Evolutionary conservation across 768 basidiomycete genomes (phyloP).

Genomic region (Austroboletus festivus): DNA sequence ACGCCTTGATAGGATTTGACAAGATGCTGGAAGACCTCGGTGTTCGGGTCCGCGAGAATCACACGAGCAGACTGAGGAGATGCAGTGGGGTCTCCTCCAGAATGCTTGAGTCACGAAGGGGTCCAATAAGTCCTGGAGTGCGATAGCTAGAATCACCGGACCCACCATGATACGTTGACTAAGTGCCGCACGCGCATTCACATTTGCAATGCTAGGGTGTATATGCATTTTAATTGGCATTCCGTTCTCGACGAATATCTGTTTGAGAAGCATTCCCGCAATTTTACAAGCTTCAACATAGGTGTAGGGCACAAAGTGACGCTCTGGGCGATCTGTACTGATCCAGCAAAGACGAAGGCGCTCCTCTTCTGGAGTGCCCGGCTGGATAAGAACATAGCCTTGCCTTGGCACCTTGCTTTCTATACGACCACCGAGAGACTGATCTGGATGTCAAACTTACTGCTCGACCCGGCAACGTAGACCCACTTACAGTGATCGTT

Average conservation of each 20-base stretch:
- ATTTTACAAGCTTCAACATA: constrained; percentile 84
- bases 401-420: constrained; percentile 75
- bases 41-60: constrained; percentile 77
- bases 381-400: constrained; percentile 71
- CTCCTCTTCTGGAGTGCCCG: constrained; percentile 65
- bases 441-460: constrained; percentile 4
- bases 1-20: constrained; percentile 69
- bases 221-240: constrained; percentile 73
- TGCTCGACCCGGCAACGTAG: not conserved
- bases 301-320: constrained; percentile 77
- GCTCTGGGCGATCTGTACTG: constrained; percentile 63
- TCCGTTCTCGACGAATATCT: constrained; percentile 70
- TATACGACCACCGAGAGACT: constrained; percentile 75
- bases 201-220: constrained; percentile 75
- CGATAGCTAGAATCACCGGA: constrained; percentile 3
- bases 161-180: constrained; percentile 69
- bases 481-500: constrained; percentile 56
- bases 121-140: not conserved
- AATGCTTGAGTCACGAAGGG: constrained; percentile 50
- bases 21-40: constrained; percentile 70
- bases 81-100: constrained; percentile 73
- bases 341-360: constrained; percentile 76
- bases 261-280: constrained; percentile 67
- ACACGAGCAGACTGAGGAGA: constrained; percentile 70
- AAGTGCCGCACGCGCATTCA: constrained; percentile 65